A percentile compares a stretch with the other conserved stretches of the same genome.
phyloP scores from a whole-genome alignment of 768 basidiomycete species.

The Lactarius quietus region DNA sequence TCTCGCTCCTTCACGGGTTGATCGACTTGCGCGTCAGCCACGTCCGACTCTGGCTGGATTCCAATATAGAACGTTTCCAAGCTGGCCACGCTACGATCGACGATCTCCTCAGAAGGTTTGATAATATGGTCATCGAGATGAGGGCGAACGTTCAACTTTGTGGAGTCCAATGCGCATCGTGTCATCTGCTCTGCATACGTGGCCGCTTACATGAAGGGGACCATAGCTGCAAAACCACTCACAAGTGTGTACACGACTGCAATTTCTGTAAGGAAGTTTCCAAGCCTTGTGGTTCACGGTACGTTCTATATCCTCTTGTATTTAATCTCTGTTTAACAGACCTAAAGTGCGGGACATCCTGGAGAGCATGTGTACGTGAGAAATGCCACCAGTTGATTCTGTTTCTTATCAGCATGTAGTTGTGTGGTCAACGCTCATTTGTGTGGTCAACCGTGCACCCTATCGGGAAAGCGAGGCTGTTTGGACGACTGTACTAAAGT shows the following conservation, averaged over 20 bases:
- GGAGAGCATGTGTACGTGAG: constrained; percentile 50
- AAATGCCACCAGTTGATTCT: no score
- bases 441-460: constrained; percentile 50
- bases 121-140: constrained; percentile 43
- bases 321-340: neutral
- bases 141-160: constrained; percentile 48
- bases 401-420: constrained; percentile 33
- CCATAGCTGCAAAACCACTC: constrained; percentile 52
- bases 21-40: constrained; percentile 44
- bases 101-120: constrained; percentile 43
- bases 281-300: constrained; percentile 47
- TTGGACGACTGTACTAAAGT: constrained; percentile 52
- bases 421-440: constrained; percentile 50
- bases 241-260: constrained; percentile 45
- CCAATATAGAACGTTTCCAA: constrained; percentile 49
- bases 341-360: constrained; percentile 52
- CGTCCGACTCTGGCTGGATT: constrained; percentile 49
- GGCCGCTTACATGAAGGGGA: constrained; percentile 42
- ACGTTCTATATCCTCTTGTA: constrained; percentile 26
- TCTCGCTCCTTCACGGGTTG: constrained; percentile 37
- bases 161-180: constrained; percentile 43
- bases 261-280: constrained; percentile 38
- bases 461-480: constrained; percentile 49
- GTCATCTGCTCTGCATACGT: constrained; percentile 48
- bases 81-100: constrained; percentile 42